Percentiles rank a stretch among this genome's conserved stretches.
phyloP scores from a whole-genome alignment of 2,329 filamentous ascomycete genomes.

The Fusarium sp. region DNA sequence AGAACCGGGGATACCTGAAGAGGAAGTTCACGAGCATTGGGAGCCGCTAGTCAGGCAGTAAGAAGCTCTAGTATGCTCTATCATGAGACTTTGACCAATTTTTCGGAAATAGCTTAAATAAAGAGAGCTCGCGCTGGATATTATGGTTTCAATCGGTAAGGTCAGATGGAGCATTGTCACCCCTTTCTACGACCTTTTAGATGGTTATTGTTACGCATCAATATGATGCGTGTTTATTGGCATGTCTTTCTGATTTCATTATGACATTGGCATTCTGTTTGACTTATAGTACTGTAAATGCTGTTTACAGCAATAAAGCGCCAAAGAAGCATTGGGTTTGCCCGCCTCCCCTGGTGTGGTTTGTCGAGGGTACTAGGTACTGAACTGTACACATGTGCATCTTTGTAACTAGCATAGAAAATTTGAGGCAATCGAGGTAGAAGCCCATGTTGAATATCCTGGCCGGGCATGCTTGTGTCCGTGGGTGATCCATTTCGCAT shows the following conservation, averaged over 20 bases:
- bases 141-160: constrained; percentile 16
- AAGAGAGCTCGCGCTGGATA: background rate
- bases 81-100: constrained; percentile 12
- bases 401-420: constrained; percentile 9
- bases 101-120: constrained; percentile 22
- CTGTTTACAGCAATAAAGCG: too few species aligned
- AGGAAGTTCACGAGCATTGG: constrained; percentile 30
- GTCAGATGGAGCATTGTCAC: background rate
- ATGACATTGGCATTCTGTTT: too few species aligned
- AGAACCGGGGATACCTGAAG: constrained; percentile 27
- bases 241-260: background rate
- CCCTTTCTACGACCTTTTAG: background rate
- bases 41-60: constrained; percentile 29
- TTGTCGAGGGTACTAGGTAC: too few species aligned
- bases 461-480: constrained; percentile 14
- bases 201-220: background rate
- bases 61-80: constrained; percentile 16
- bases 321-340: too few species aligned
- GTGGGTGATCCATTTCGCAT: constrained; percentile 1
- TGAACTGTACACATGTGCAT: background rate
- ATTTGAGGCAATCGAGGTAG: constrained; percentile 10
- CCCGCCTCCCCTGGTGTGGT: too few species aligned
- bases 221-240: background rate
- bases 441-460: constrained; percentile 24
- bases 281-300: too few species aligned